Conservation (phyloP, 2,329 filamentous ascomycete genomes). For the Diaporthe sp. region DNA sequence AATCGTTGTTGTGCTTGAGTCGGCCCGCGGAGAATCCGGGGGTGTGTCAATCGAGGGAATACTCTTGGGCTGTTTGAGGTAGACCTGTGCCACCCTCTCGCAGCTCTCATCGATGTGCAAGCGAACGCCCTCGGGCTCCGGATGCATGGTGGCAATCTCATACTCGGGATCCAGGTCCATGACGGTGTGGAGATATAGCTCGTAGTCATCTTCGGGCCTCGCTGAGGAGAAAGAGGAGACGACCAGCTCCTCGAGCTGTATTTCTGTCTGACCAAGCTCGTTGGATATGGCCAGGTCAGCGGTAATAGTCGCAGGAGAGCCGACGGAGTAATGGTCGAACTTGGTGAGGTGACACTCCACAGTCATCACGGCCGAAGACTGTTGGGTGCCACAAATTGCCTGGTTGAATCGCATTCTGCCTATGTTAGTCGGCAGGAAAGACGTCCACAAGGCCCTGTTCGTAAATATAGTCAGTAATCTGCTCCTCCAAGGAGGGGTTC, state of each 20-base stretch:
- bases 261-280: constrained; percentile 48
- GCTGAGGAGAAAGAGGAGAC: constrained; percentile 51
- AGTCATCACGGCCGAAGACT: constrained; percentile 40
- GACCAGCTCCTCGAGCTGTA: constrained; percentile 51
- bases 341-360: constrained; percentile 52
- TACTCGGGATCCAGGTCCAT: constrained; percentile 58
- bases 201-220: constrained; percentile 50
- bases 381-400: constrained; percentile 43
- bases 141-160: constrained; percentile 48
- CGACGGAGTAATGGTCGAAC: constrained; percentile 44
- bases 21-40: background rate
- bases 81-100: constrained; percentile 52
- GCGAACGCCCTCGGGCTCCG: constrained; percentile 6
- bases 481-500: background rate
- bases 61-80: constrained; percentile 1
- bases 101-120: constrained; percentile 51
- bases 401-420: constrained; percentile 54
- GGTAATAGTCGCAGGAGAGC: constrained; percentile 48
- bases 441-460: constrained; percentile 56
- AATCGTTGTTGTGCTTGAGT: too few relatives aligned
- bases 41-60: constrained; percentile 10
- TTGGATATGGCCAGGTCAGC: constrained; percentile 55
- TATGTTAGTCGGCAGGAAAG: constrained; percentile 56
- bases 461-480: background rate
- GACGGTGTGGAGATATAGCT: constrained; percentile 53